Base-by-base conservation (phyloP, 2,329 filamentous ascomycete genomes). In the Colletotrichum melonis region DNA sequence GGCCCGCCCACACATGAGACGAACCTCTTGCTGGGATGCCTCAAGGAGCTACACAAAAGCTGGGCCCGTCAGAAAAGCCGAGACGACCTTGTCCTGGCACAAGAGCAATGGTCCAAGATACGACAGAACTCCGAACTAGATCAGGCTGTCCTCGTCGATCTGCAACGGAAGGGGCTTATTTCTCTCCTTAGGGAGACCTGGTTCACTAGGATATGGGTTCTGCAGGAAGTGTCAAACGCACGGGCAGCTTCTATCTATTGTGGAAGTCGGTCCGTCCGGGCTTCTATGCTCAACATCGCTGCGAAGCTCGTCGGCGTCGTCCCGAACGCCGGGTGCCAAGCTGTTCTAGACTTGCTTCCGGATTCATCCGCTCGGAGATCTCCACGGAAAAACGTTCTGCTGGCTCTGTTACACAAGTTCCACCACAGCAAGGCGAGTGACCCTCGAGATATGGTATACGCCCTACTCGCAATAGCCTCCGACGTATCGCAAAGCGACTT, bases 141-240 rank as follows among this genome's bases (percentile, higher is more conserved):
- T 3, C 30, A 55, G 16, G 22, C 14, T 9, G 63, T 22, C 5
- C 35, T 38, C 16, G 1, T 9, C 2, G 16, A 22, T 24, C 19
- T 22, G 12, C 64, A 19, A 32, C 24, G 35, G 2, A 42, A 38
- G 2, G 69, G 30, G 1, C 35, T 72, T 7, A 1, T 19, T 16
- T 49, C 12, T 0, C 19, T 68, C 3, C 30, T 72, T 1, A 7
- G 8, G 1, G 22, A 66, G 14, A 11, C 26, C 1, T 73, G 66
- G 70, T 69, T 69, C 54, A 42, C 26, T 0, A 52, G 59, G 5
- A n/a, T 73, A 22, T 73, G 70, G 70, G 35, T 69, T 6, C 5
- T 73, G 1, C 66, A 69, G 22, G 70, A 73, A 38, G 70, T 55
- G 0, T 49, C 26, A 4, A 22, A 62, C 3, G 58, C 69, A 1